A percentile compares a stretch with the other conserved stretches of the same genome.
Evolutionary conservation across 139 green algal genomes (phyloP).

Genomic region (Haematococcus lacustris): DNA sequence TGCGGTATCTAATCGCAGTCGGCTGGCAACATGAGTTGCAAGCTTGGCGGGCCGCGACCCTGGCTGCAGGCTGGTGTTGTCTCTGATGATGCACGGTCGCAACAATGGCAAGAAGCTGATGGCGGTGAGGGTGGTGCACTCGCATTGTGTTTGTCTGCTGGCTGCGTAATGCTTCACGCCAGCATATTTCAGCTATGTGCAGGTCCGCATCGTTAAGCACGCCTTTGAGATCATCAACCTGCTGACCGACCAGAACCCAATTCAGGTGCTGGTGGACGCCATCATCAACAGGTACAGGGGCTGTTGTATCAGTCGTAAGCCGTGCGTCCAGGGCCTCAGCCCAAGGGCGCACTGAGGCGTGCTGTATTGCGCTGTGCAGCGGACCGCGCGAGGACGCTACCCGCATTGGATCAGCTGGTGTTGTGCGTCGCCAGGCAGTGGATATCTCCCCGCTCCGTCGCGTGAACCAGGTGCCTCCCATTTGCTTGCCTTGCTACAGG

Average conservation of each 20-base stretch:
- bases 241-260: conserved; percentile 96
- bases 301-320: too few relatives aligned
- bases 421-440: conserved; percentile 94
- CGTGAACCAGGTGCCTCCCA: conserved; percentile 92
- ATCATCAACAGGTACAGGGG: conserved; percentile 99
- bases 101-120: conserved; percentile 99
- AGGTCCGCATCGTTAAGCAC: conserved; percentile 94
- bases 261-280: conserved; percentile 96
- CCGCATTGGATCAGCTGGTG: conserved; percentile 92
- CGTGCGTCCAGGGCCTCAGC: too few relatives aligned
- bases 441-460: conserved; percentile 98
- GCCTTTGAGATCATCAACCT: conserved; percentile 98
- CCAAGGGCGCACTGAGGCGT: too few relatives aligned
- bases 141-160: too few relatives aligned
- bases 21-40: too few relatives aligned
- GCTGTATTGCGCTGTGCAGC: conserved; percentile 37
- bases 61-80: conserved; percentile 79
- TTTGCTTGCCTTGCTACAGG: too few relatives aligned
- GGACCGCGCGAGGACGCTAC: conserved; percentile 97
- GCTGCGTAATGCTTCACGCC: too few relatives aligned
- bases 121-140: too few relatives aligned
- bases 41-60: too few relatives aligned
- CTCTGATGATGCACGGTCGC: conserved; percentile 98
- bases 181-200: too few relatives aligned
- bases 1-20: too few relatives aligned